Conservation (phyloP, 2,329 filamentous ascomycete genomes). For the Apiospora aurea region DNA sequence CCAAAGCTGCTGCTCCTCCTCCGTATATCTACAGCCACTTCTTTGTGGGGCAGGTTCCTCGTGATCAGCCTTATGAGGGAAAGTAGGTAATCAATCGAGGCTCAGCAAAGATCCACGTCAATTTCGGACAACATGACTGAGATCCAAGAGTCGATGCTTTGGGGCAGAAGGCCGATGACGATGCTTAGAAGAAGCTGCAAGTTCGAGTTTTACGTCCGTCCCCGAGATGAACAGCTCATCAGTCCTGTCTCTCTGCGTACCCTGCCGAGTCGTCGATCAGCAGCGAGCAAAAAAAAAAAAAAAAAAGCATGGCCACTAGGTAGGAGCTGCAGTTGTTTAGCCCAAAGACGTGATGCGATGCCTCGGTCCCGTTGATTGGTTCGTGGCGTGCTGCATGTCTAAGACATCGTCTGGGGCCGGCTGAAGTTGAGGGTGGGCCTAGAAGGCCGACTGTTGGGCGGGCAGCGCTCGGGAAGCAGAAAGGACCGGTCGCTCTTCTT, state of each 20-base stretch:
- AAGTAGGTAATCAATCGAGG: background rate
- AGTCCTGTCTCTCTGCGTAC: background rate
- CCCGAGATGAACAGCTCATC: background rate
- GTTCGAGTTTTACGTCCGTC: background rate
- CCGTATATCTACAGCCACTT: background rate
- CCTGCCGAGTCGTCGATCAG: background rate
- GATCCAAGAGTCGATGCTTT: background rate
- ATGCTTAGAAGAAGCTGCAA: background rate
- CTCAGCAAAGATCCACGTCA: background rate
- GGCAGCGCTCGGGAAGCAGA: background rate
- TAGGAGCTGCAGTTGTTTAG: background rate
- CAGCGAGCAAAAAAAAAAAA: background rate
- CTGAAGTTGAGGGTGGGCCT: conserved; percentile 17
- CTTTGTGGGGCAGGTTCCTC: background rate
- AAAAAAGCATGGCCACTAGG: background rate
- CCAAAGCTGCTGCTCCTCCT: background rate
- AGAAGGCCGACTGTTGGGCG: background rate
- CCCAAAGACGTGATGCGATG: background rate
- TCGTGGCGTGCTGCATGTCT: conserved; percentile 4
- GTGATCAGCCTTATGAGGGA: conserved; percentile 13
- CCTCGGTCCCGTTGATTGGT: background rate
- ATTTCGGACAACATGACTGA: background rate
- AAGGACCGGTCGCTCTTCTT: background rate
- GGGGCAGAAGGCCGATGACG: background rate
- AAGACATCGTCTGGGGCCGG: conserved; percentile 4